These are phyloP conservation scores for Ophiostoma tasmaniense DNA, from an alignment of 2,329 filamentous ascomycete species.

Conservation along the genomic window DNA sequence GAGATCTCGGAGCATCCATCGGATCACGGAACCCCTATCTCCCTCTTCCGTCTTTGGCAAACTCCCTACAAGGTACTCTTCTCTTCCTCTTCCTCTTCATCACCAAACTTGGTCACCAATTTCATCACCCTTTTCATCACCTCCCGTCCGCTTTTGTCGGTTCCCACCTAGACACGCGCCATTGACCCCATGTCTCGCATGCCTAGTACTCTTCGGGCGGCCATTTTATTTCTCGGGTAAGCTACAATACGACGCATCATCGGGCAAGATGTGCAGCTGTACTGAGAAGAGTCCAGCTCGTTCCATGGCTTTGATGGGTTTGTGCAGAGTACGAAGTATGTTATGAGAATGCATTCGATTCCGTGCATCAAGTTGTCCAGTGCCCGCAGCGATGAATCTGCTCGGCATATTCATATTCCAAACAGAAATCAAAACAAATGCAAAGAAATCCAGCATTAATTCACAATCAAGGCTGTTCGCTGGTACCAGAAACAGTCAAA, in stretches of 20 bases:
- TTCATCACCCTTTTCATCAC: neutral
- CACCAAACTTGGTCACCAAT: neutral
- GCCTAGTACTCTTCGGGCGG: constrained; percentile 1
- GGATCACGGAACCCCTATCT: neutral
- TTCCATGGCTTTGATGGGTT: too few relatives aligned
- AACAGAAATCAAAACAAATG: too few relatives aligned
- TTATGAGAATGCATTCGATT: too few relatives aligned
- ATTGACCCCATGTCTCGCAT: neutral
- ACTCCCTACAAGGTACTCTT: neutral
- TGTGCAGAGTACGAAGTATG: too few relatives aligned
- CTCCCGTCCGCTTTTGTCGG: neutral
- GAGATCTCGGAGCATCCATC: neutral
- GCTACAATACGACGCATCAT: neutral
- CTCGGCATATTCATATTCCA: too few relatives aligned
- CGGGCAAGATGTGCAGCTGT: neutral
- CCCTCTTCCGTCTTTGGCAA: neutral
- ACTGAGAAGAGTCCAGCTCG: too few relatives aligned
- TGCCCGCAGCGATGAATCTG: too few relatives aligned
- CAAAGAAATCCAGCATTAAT: neutral
- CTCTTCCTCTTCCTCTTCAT: neutral
- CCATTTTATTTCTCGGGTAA: neutral
- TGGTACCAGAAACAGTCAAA: neutral
- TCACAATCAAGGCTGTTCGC: neutral
- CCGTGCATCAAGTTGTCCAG: too few relatives aligned
- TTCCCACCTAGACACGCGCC: neutral